Evolutionary conservation across 192 early-diverging fungal species (phyloP).

Genomic region (Gryganskiella cystojenkinii): DNA sequence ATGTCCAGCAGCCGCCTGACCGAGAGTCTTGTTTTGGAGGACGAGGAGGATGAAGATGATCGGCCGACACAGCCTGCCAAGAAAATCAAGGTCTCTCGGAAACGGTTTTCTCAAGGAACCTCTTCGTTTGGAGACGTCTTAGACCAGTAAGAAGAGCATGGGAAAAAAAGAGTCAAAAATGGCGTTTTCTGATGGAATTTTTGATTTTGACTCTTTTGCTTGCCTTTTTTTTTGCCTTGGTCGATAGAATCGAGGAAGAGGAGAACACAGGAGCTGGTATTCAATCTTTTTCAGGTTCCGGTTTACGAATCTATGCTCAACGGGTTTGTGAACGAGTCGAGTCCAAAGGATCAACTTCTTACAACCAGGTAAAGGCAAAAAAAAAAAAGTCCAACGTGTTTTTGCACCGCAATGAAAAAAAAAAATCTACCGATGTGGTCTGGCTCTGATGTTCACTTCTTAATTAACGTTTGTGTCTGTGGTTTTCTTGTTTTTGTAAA

Average conservation of each 20-base stretch:
- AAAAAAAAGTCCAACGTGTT: too few relatives aligned
- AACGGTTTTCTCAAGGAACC: not conserved
- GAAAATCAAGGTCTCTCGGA: conserved; percentile 10
- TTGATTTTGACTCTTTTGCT: conserved; percentile 2
- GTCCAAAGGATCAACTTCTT: conserved; percentile 66
- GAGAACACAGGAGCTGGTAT: not conserved
- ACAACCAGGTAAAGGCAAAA: conserved; percentile 70
- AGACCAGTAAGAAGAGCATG: conserved; percentile 29
- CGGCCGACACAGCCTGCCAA: not conserved
- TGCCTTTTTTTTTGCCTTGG: not conserved
- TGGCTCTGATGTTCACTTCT: too few relatives aligned
- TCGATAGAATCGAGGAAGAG: conserved; percentile 25
- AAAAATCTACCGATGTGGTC: not conserved
- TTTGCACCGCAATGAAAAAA: too few relatives aligned
- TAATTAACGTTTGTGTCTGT: not conserved
- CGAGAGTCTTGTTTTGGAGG: not conserved
- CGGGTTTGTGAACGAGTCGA: conserved; percentile 71
- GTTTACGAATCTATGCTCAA: conserved; percentile 69
- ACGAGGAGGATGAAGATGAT: conserved; percentile 5
- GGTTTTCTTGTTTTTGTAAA: not conserved
- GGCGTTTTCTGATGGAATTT: not conserved
- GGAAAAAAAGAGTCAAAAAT: too few relatives aligned
- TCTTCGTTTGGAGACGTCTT: conserved; percentile 11
- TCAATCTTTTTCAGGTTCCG: conserved; percentile 34
- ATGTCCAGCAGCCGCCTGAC: conserved; percentile 18